phyloP scores from a whole-genome alignment of 768 basidiomycete genomes.

The Lactarius deliciosus region DNA sequence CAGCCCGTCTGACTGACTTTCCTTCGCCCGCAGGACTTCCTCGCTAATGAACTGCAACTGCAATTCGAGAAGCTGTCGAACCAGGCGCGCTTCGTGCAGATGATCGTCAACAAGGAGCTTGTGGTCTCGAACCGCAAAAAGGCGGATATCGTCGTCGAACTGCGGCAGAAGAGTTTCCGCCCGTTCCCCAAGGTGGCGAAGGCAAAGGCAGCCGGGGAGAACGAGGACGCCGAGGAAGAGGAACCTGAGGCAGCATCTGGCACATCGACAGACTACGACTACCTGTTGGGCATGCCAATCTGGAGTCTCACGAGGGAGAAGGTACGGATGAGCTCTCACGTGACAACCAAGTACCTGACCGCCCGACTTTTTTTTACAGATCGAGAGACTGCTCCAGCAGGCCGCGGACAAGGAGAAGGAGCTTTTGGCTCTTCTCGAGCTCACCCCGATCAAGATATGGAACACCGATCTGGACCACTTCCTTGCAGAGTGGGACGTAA shows the following conservation, averaged over 20 bases:
- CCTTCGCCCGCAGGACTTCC: slow-evolving; percentile 59
- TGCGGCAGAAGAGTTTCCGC: slow-evolving; percentile 83
- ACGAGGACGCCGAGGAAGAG: slow-evolving; percentile 56
- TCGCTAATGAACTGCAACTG: slow-evolving; percentile 77
- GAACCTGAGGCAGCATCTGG: slow-evolving; percentile 49
- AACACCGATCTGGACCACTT: slow-evolving; percentile 85
- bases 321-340: slow-evolving; percentile 41
- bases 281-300: slow-evolving; percentile 92
- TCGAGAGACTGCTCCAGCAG: slow-evolving; percentile 79
- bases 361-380: slow-evolving; percentile 46
- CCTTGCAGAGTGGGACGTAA: slow-evolving; percentile 79
- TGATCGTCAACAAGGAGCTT: slow-evolving; percentile 88
- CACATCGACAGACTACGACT: slow-evolving; percentile 75
- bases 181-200: slow-evolving; percentile 82
- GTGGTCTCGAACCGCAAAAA: slow-evolving; percentile 87
- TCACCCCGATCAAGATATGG: slow-evolving; percentile 84
- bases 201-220: slow-evolving; percentile 66
- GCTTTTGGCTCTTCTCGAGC: slow-evolving; percentile 71
- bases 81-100: slow-evolving; percentile 94
- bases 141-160: slow-evolving; percentile 76
- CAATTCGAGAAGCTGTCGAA: slow-evolving; percentile 86
- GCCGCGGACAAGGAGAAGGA: slow-evolving; percentile 81
- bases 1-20: slow-evolving; percentile 1
- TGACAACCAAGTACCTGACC: not conserved
- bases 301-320: slow-evolving; percentile 94